These are phyloP conservation scores for Aspergillus sparsus DNA, from an alignment of 495 filamentous ascomycete genomes.

Conservation along the genomic window DNA sequence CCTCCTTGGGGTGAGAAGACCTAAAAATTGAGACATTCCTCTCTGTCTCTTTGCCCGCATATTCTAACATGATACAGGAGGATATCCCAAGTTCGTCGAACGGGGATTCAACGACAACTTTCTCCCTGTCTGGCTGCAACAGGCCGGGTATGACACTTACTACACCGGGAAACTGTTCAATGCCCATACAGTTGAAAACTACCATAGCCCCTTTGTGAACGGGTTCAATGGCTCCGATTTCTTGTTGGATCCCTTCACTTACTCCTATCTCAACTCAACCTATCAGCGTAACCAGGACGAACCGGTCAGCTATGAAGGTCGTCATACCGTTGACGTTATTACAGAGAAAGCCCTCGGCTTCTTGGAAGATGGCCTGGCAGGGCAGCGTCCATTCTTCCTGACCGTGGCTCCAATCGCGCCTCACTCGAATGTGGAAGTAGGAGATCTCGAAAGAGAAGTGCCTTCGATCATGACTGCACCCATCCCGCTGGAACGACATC, in stretches of 20 bases:
- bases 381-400: constrained; percentile 65
- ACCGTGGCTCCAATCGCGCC: constrained; percentile 66
- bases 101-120: constrained; percentile 61
- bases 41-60: neutral
- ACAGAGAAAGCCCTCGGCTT: constrained; percentile 55
- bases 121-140: constrained; percentile 64
- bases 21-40: no score
- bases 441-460: constrained; percentile 21
- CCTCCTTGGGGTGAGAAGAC: constrained; percentile 54
- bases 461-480: constrained; percentile 48
- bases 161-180: constrained; percentile 70
- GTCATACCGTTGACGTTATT: constrained; percentile 57
- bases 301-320: constrained; percentile 49
- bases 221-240: constrained; percentile 59
- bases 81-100: constrained; percentile 64
- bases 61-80: constrained; percentile 41
- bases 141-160: constrained; percentile 64
- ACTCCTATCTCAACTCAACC: constrained; percentile 60
- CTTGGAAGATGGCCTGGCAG: constrained; percentile 59
- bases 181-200: constrained; percentile 54
- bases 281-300: constrained; percentile 57
- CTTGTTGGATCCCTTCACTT: constrained; percentile 64
- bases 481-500: constrained; percentile 46
- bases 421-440: constrained; percentile 57
- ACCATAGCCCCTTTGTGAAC: constrained; percentile 50